Conservation (phyloP, 257 asterid species). For the Paraleonurus japonicus region DNA sequence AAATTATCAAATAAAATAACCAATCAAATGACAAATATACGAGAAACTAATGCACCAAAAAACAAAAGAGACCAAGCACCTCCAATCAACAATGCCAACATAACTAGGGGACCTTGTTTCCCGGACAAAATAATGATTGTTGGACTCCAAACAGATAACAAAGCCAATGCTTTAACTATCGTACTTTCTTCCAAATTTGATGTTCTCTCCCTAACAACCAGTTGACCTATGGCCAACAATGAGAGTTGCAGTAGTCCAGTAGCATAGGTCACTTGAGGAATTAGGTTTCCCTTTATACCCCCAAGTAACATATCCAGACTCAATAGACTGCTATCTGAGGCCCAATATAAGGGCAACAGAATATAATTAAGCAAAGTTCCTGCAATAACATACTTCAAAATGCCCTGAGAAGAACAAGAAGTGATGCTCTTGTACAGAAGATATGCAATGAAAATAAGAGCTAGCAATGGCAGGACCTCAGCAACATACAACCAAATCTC, state of each 20-base stretch:
- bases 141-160: constrained; percentile 81
- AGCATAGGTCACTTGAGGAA: constrained; percentile 74
- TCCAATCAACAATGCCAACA: constrained; percentile 62
- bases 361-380: constrained; percentile 54
- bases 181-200: constrained; percentile 42
- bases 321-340: constrained; percentile 47
- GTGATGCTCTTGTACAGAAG: constrained; percentile 51
- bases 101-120: constrained; percentile 82
- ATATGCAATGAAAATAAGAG: constrained; percentile 57
- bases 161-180: constrained; percentile 48
- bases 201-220: constrained; percentile 32
- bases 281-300: constrained; percentile 44
- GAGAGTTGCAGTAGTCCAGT: constrained; percentile 67
- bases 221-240: constrained; percentile 40
- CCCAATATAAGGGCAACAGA: constrained; percentile 68
- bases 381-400: constrained; percentile 49
- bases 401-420: constrained; percentile 44
- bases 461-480: constrained; percentile 59
- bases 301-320: constrained; percentile 31
- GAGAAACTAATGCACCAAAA: background rate
- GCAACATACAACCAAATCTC: constrained; percentile 47
- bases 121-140: constrained; percentile 77
- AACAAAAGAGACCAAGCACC: constrained; percentile 44
- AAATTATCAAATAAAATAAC: background rate
- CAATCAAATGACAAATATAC: background rate